These are phyloP conservation scores for Forsythia viridissima DNA, from an alignment of 257 asterid species.

Conservation along the genomic window DNA sequence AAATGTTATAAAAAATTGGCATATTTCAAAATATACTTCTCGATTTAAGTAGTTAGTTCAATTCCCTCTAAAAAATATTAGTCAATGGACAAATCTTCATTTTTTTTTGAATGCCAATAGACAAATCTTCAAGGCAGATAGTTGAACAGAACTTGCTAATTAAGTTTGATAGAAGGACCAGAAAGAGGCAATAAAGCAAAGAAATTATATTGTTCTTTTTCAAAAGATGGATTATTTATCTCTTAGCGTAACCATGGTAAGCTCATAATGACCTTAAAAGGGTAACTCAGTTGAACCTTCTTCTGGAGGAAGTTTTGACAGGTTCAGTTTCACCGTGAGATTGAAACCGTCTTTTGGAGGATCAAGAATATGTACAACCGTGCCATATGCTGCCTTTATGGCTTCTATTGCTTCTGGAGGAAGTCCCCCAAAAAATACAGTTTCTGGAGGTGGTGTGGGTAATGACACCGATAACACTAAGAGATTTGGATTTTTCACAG, in stretches of 20 bases:
- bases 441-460: constrained; percentile 91
- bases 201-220: constrained; percentile 8
- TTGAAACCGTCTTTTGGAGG: constrained; percentile 97
- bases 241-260: constrained; percentile 39
- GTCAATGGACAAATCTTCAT: neutral
- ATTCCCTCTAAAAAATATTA: too few species aligned
- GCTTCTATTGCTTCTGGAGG: constrained; percentile 96
- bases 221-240: constrained; percentile 20
- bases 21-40: too few species aligned
- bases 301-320: constrained; percentile 92
- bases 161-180: constrained; percentile 6
- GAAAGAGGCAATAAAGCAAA: neutral
- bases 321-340: constrained; percentile 87
- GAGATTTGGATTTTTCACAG: constrained; percentile 77
- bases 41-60: too few species aligned
- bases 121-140: neutral
- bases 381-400: constrained; percentile 81
- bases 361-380: constrained; percentile 86
- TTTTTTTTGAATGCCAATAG: neutral
- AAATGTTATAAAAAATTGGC: too few species aligned
- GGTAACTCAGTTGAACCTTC: constrained; percentile 86
- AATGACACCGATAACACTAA: constrained; percentile 69
- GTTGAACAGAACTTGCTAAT: neutral
- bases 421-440: constrained; percentile 79
- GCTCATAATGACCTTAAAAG: constrained; percentile 60